Evolutionary conservation across 805 yeast species (phyloP).

Genomic region (Candida tallmaniae): DNA sequence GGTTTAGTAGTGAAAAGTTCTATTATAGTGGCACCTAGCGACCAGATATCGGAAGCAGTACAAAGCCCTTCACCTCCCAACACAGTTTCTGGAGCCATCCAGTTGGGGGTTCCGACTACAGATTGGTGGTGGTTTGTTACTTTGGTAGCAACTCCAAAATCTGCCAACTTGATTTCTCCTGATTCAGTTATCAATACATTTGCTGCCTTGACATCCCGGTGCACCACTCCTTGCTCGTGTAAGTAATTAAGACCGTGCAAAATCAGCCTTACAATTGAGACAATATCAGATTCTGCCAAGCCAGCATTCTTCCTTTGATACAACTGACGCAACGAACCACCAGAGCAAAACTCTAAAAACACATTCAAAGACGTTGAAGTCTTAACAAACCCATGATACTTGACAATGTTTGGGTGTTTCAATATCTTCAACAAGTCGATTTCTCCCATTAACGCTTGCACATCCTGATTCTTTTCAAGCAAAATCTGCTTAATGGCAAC

Average conservation of each 20-base stretch:
- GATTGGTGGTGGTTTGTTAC: slow-evolving; percentile 35
- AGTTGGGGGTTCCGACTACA: slow-evolving; percentile 85
- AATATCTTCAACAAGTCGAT: slow-evolving; percentile 61
- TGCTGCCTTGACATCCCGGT: slow-evolving; percentile 91
- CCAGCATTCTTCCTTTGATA: slow-evolving; percentile 46
- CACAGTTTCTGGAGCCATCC: slow-evolving; percentile 99
- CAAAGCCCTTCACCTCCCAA: slow-evolving; percentile 76
- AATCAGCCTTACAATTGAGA: slow-evolving; percentile 48
- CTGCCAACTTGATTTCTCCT: slow-evolving; percentile 80
- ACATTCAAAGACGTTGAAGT: slow-evolving; percentile 50
- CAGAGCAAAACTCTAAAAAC: slow-evolving; percentile 56
- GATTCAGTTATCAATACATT: slow-evolving; percentile 67
- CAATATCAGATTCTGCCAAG: slow-evolving; percentile 51
- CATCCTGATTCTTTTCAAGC: slow-evolving; percentile 47
- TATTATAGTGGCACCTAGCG: slow-evolving; percentile 89
- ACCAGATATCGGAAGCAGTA: slow-evolving; percentile 88
- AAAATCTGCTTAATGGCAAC: slow-evolving; percentile 79
- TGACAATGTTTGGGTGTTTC: slow-evolving; percentile 62
- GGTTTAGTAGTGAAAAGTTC: slow-evolving; percentile 86
- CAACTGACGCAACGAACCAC: slow-evolving; percentile 59
- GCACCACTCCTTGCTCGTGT: slow-evolving; percentile 71
- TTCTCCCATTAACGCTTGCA: slow-evolving; percentile 55
- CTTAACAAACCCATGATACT: slow-evolving; percentile 63
- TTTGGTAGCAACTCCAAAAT: slow-evolving; percentile 89
- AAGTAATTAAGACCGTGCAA: slow-evolving; percentile 58